These are phyloP conservation scores for Sphenostylis stenocarpa DNA, from an alignment of 306 rosid species.

Conservation along the genomic window DNA sequence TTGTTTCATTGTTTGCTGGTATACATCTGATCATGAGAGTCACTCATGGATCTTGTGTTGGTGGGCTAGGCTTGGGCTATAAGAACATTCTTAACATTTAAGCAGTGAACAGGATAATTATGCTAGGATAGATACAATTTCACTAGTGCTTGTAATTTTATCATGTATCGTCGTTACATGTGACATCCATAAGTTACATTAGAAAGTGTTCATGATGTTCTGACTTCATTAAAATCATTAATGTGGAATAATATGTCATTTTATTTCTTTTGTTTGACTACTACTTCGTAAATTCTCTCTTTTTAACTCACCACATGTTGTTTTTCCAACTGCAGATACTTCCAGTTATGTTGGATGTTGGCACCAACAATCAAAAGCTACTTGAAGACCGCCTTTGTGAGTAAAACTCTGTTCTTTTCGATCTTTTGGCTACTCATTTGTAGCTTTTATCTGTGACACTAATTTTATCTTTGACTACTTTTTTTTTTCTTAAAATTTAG, in stretches of 20 bases:
- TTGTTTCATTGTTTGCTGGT: neutral
- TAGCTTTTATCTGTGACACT: slow-evolving; percentile 10
- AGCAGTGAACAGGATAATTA: slow-evolving; percentile 7
- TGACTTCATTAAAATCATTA: neutral
- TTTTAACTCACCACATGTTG: slow-evolving; percentile 29
- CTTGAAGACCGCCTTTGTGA: slow-evolving; percentile 92
- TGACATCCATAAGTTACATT: slow-evolving; percentile 1
- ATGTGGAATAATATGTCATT: slow-evolving; percentile 11
- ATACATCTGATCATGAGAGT: neutral
- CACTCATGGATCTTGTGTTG: slow-evolving; percentile 5
- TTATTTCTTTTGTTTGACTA: slow-evolving; percentile 8
- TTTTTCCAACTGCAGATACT: slow-evolving; percentile 67
- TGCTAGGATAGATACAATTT: slow-evolving; percentile 18
- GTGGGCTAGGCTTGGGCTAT: neutral
- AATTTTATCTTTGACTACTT: neutral
- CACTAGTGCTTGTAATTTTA: slow-evolving; percentile 20
- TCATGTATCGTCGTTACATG: slow-evolving; percentile 7
- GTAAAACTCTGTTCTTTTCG: slow-evolving; percentile 39
- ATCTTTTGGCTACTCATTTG: slow-evolving; percentile 23
- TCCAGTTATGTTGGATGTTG: slow-evolving; percentile 97
- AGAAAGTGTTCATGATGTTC: slow-evolving; percentile 11
- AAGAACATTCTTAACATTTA: slow-evolving; percentile 18
- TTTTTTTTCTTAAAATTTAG: neutral
- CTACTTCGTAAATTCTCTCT: slow-evolving; percentile 4
- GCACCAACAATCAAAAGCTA: slow-evolving; percentile 91